Base-by-base conservation (phyloP, 257 asterid species). In the Echites panduratus region DNA sequence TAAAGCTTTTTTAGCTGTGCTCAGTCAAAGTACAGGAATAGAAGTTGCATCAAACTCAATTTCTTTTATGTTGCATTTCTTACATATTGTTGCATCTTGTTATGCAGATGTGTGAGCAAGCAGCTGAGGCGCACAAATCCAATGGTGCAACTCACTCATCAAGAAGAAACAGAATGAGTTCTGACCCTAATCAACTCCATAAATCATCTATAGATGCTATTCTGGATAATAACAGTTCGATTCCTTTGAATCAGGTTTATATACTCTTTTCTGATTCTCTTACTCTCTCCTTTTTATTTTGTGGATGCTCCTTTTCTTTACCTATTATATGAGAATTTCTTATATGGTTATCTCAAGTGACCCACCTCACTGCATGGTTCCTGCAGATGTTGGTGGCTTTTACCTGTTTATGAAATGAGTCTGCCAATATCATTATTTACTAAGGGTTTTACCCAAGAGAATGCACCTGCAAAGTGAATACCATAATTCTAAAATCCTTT, bases 101-200 rank as follows among this genome's bases (percentile, higher is more conserved):
- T 69, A 47, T 81, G 81, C 80, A 94, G 99, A 92, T 91, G 90
- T 94, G 99, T 78, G 99, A 91, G 80, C 98, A 82, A 86, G 99
- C 98, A 61, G 98, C 98, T 56, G 99, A 92, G 83, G 96, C 98
- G 44, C 97, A 94, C 90, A 94, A 87, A 84, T 91, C 98, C 80
- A 91, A 90, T 85, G 99, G 97, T 71, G 87, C 84, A 75, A 70
- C 80, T 50, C 97, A 85, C 75, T 85, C 93, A 19, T 89, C 95
- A 53, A 87, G 99, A 81, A 85, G 88, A 85, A 85, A 73, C 76
- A 87, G 97, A 78, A 79, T 73, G 27, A 73, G 79, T 84, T 80
- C 93, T 61, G 98, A 91, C 77, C 81, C 89, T 52, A 78, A 81
- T 76, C 99, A 87, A 77, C 83, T 70, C 75, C 93, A 92, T 78